Percentiles rank a stretch among this genome's conserved stretches.
Conservation (phyloP, 2,329 filamentous ascomycete genomes). For the Nemania sp. region DNA sequence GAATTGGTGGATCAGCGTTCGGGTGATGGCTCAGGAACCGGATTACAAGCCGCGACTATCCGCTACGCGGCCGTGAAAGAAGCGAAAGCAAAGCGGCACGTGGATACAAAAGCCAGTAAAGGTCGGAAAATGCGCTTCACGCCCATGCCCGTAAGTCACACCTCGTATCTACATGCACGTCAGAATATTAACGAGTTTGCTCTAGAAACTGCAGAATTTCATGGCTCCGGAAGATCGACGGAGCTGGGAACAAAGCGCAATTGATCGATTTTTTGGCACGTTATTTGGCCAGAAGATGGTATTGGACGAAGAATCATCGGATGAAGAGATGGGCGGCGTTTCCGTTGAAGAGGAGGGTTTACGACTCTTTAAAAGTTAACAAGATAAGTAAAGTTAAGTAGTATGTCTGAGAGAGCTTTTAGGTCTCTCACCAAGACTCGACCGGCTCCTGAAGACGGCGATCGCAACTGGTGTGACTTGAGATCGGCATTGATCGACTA, state of each 20-base stretch:
- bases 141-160: slow-evolving; percentile 33
- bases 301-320: slow-evolving; percentile 69
- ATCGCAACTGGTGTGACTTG: slow-evolving; percentile 21
- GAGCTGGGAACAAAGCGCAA: slow-evolving; percentile 82
- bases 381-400: not conserved
- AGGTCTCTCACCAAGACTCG: not conserved
- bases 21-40: slow-evolving; percentile 68
- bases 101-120: slow-evolving; percentile 95
- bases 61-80: slow-evolving; percentile 78
- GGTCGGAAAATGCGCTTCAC: slow-evolving; percentile 92
- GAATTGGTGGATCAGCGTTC: slow-evolving; percentile 92
- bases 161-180: not conserved
- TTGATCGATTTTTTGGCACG: slow-evolving; percentile 81
- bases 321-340: slow-evolving; percentile 62
- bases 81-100: slow-evolving; percentile 82
- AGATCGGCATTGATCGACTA: slow-evolving; percentile 36
- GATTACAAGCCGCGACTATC: slow-evolving; percentile 63
- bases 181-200: slow-evolving; percentile 51
- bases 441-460: slow-evolving; percentile 5
- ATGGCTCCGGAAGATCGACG: slow-evolving; percentile 91
- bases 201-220: slow-evolving; percentile 99
- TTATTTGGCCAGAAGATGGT: slow-evolving; percentile 78
- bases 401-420: not conserved
- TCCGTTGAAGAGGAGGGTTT: slow-evolving; percentile 67
- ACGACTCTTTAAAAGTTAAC: slow-evolving; percentile 60